A percentile compares a stretch with the other conserved stretches of the same genome.
Conservation (phyloP, 2,329 filamentous ascomycete genomes). For the Colletotrichum phormii region DNA sequence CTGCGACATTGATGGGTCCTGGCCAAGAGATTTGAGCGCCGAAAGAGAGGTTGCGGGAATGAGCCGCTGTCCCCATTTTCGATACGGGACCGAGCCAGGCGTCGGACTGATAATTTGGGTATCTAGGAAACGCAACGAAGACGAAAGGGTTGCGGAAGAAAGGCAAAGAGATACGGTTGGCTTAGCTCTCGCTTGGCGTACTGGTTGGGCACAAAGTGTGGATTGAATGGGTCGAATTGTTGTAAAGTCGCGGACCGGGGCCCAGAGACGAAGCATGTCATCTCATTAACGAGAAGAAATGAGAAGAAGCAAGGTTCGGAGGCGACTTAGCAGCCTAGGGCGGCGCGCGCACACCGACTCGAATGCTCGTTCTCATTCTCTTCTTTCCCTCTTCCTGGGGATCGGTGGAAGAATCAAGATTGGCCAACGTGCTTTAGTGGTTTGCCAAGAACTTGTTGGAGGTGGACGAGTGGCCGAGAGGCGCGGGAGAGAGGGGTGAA, state of each 20-base stretch:
- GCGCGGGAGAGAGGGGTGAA: conserved; percentile 20
- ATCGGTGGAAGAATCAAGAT: conserved; percentile 1
- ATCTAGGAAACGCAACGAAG: not conserved
- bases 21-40: conserved; percentile 34
- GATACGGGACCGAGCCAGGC: not conserved
- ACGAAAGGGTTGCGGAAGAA: conserved; percentile 1
- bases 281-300: conserved; percentile 33
- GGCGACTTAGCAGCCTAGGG: conserved; percentile 10
- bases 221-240: conserved; percentile 20
- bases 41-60: conserved; percentile 16
- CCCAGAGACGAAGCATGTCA: conserved; percentile 11
- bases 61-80: conserved; percentile 16
- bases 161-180: conserved; percentile 19
- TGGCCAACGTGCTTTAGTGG: conserved; percentile 16
- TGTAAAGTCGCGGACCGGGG: conserved; percentile 18
- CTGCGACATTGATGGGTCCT: conserved; percentile 25
- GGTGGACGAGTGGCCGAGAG: conserved; percentile 25
- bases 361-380: not conserved
- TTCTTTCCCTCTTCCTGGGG: not conserved
- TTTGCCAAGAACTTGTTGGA: conserved; percentile 31
- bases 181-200: conserved; percentile 22
- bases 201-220: conserved; percentile 34
- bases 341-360: conserved; percentile 29
- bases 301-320: conserved; percentile 29
- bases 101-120: not conserved